Conservation (phyloP, 1,139 yeast species). For the Ogataea hybrid region DNA sequence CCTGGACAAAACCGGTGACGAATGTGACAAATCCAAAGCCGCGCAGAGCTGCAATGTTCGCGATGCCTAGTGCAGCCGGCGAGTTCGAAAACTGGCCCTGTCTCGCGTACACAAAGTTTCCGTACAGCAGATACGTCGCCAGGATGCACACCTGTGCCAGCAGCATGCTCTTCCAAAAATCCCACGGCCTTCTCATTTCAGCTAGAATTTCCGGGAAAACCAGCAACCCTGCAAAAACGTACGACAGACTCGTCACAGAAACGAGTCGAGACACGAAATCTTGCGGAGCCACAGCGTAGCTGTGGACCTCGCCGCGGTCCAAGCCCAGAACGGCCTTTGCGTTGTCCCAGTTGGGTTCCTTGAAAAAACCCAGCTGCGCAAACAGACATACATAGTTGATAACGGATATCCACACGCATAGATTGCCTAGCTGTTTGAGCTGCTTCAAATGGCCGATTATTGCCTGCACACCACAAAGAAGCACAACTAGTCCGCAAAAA, state of each 20-base stretch:
- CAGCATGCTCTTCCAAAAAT: conserved; percentile 46
- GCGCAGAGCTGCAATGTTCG: conserved; percentile 36
- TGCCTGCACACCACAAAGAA: conserved; percentile 40
- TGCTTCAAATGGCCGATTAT: conserved; percentile 40
- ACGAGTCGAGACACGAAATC: conserved; percentile 32
- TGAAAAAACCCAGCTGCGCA: conserved; percentile 39
- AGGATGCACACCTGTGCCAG: conserved; percentile 42
- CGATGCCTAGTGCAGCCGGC: conserved; percentile 43
- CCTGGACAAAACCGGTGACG: conserved; percentile 40
- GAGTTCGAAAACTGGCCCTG: conserved; percentile 44
- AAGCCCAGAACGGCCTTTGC: conserved; percentile 30
- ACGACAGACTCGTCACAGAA: conserved; percentile 43
- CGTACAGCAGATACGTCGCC: conserved; percentile 38
- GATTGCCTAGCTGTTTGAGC: conserved; percentile 31
- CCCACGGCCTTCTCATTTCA: conserved; percentile 46
- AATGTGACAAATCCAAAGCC: conserved; percentile 38
- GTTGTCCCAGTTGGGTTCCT: conserved; percentile 37
- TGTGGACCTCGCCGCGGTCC: conserved; percentile 26
- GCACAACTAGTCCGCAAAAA: conserved; percentile 38
- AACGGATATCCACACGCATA: conserved; percentile 39
- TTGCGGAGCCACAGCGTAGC: conserved; percentile 17
- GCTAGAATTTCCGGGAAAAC: conserved; percentile 45
- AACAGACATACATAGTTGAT: conserved; percentile 42
- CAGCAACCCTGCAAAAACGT: conserved; percentile 47
- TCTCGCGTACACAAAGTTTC: conserved; percentile 40